Percentiles rank a stretch among this genome's conserved stretches.
Evolutionary conservation across 345 rosid genomes (phyloP).

Genomic region (Linum lewisii): DNA sequence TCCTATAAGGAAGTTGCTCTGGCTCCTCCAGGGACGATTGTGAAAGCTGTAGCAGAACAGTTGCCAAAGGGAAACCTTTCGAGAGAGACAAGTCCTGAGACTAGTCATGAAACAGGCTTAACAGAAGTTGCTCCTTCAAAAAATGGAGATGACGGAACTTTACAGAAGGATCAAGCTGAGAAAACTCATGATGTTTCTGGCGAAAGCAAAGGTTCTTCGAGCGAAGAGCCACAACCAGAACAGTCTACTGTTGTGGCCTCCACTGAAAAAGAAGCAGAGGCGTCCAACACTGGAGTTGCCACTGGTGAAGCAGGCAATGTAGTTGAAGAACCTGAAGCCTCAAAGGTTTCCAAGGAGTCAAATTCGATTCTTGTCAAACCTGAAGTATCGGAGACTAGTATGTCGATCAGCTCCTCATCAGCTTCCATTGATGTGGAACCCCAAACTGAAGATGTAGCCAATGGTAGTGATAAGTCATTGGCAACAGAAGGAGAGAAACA

Average conservation of each 20-base stretch:
- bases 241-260: constrained; percentile 12
- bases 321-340: constrained; percentile 14
- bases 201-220: constrained; percentile 19
- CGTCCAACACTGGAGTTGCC: constrained; percentile 16
- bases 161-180: constrained; percentile 25
- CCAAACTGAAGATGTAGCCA: constrained; percentile 20
- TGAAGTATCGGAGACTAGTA: constrained; percentile 18
- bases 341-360: constrained; percentile 20
- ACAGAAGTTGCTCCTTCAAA: constrained; percentile 18
- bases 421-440: constrained; percentile 25
- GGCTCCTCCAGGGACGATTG: constrained; percentile 95
- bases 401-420: constrained; percentile 18
- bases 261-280: constrained; percentile 13
- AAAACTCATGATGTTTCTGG: constrained; percentile 19
- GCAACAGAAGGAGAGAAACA: constrained; percentile 48
- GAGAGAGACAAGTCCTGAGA: constrained; percentile 22
- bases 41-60: constrained; percentile 72
- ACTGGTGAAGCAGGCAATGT: constrained; percentile 18
- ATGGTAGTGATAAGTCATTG: constrained; percentile 25
- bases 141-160: constrained; percentile 26
- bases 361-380: constrained; percentile 14
- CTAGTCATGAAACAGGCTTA: constrained; percentile 30
- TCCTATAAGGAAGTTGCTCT: constrained; percentile 98
- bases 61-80: constrained; percentile 40
- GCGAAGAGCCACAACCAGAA: constrained; percentile 24